A percentile compares a stretch with the other conserved stretches of the same genome.
phyloP scores from a whole-genome alignment of 345 rosid species.

The Punica granatum region DNA sequence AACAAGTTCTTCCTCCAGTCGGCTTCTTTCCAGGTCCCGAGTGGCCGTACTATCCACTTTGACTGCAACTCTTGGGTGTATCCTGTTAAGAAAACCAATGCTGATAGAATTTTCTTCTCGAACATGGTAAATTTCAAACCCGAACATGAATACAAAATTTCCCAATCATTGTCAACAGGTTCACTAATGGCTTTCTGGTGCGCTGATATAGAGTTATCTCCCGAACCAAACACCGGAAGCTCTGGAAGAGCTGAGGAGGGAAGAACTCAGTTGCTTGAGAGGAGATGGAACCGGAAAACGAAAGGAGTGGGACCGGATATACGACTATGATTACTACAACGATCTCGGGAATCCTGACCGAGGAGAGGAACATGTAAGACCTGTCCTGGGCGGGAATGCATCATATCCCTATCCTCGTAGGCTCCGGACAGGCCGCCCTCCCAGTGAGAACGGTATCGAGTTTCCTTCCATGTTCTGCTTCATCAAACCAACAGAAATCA shows the following conservation, averaged over 20 bases:
- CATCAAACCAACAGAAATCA: not conserved
- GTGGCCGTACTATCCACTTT: slow-evolving; percentile 24
- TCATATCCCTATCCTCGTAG: slow-evolving; percentile 49
- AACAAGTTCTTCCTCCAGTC: slow-evolving; percentile 48
- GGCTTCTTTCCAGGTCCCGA: slow-evolving; percentile 19
- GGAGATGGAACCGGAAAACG: slow-evolving; percentile 37
- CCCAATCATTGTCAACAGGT: not conserved
- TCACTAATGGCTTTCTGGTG: not conserved
- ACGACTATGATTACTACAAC: slow-evolving; percentile 46
- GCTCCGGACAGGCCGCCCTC: slow-evolving; percentile 33
- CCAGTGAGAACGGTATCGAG: slow-evolving; percentile 22
- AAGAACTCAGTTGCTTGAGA: slow-evolving; percentile 40
- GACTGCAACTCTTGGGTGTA: slow-evolving; percentile 57
- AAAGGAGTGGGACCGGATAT: slow-evolving; percentile 47
- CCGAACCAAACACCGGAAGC: slow-evolving; percentile 39
- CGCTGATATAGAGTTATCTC: slow-evolving; percentile 36
- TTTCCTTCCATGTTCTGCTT: not conserved
- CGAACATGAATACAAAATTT: not conserved
- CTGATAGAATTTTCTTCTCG: slow-evolving; percentile 44
- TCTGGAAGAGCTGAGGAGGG: slow-evolving; percentile 27
- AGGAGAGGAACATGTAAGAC: slow-evolving; percentile 29
- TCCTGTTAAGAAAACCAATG: slow-evolving; percentile 30
- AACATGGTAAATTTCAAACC: slow-evolving; percentile 25
- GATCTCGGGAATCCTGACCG: slow-evolving; percentile 43
- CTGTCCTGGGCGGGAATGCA: slow-evolving; percentile 40